Conservation (phyloP, 2,329 filamentous ascomycete genomes). For the Magnaporthiopsis incrustans region DNA sequence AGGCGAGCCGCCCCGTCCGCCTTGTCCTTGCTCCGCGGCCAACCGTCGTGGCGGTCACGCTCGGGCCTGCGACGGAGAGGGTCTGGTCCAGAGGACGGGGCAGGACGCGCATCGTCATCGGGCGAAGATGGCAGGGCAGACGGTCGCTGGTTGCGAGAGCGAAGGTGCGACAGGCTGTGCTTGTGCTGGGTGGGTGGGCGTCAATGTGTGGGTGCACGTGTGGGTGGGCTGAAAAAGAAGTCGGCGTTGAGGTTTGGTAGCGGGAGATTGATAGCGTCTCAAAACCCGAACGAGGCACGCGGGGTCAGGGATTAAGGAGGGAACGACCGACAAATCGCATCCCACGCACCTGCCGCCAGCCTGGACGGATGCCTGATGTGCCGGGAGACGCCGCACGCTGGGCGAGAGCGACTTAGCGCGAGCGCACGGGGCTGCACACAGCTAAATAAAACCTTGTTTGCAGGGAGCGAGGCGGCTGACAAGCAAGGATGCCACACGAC, state of each 20-base stretch:
- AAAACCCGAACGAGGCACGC: neutral
- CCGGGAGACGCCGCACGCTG: neutral
- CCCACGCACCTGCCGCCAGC: neutral
- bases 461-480: neutral
- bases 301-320: neutral
- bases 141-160: no score
- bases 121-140: no score
- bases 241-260: neutral
- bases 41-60: neutral
- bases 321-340: neutral
- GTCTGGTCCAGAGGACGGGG: neutral
- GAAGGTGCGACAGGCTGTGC: neutral
- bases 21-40: neutral
- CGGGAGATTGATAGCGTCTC: neutral
- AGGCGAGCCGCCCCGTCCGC: neutral
- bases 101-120: neutral
- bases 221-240: neutral
- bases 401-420: no score
- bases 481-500: neutral
- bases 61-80: neutral
- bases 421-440: neutral
- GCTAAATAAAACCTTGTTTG: constrained; percentile 1
- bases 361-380: neutral
- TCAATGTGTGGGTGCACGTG: neutral
- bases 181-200: neutral